These are phyloP conservation scores for Nakaseomyces sp. DNA, from an alignment of 1,139 yeast species.

Conservation along the genomic window DNA sequence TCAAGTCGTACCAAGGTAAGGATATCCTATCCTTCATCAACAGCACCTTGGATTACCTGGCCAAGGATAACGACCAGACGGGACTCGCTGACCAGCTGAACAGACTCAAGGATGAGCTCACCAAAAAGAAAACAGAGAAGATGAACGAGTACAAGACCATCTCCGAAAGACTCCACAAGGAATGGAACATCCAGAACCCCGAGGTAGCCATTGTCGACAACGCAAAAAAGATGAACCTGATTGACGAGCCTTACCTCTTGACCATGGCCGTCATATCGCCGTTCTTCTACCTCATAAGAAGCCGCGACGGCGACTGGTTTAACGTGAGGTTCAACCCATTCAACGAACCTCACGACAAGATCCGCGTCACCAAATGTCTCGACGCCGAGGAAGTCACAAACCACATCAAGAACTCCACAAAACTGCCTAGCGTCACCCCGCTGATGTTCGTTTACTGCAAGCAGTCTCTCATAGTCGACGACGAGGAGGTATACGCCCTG, in stretches of 20 bases:
- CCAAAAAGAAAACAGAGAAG: constrained; percentile 13
- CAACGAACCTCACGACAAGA: constrained; percentile 12
- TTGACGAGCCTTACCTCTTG: constrained; percentile 24
- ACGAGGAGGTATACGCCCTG: constrained; percentile 12
- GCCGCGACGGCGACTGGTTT: constrained; percentile 19
- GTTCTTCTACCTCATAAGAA: constrained; percentile 20
- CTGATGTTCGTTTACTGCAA: constrained; percentile 26
- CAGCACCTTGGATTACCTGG: constrained; percentile 22
- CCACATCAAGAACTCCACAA: constrained; percentile 19
- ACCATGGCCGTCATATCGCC: constrained; percentile 26
- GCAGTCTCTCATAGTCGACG: constrained; percentile 14
- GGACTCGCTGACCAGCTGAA: constrained; percentile 11
- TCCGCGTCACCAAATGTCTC: constrained; percentile 14
- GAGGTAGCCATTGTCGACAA: constrained; percentile 19
- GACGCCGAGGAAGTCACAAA: constrained; percentile 18
- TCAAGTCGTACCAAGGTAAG: constrained; percentile 29
- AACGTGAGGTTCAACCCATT: constrained; percentile 14
- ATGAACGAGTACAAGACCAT: constrained; percentile 23
- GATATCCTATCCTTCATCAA: constrained; percentile 23
- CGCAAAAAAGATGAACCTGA: constrained; percentile 22
- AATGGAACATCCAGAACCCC: constrained; percentile 27
- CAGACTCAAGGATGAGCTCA: constrained; percentile 15
- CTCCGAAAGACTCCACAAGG: constrained; percentile 20
- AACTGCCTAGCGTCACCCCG: constrained; percentile 24
- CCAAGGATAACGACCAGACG: constrained; percentile 12